phyloP scores from a whole-genome alignment of 768 basidiomycete genomes.

The Collybia sp. region DNA sequence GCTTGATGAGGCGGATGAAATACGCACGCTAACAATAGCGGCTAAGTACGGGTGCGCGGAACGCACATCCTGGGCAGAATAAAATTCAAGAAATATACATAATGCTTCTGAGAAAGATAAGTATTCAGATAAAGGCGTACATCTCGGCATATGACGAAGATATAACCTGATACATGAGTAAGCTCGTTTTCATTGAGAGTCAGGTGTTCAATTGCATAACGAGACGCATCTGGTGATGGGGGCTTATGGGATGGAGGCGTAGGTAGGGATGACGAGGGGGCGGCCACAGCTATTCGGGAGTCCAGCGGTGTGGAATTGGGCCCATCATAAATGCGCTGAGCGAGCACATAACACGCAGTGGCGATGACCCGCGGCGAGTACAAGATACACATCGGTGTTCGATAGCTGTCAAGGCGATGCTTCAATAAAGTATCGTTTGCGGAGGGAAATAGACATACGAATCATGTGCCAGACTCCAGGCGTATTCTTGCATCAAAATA shows the following conservation, averaged over 20 bases:
- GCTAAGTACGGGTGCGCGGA: slow-evolving; percentile 43
- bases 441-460: slow-evolving; percentile 47
- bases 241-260: slow-evolving; percentile 79
- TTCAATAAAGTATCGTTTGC: slow-evolving; percentile 4
- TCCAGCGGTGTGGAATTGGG: slow-evolving; percentile 72
- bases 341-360: slow-evolving; percentile 72
- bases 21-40: slow-evolving; percentile 46
- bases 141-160: slow-evolving; percentile 8
- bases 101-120: slow-evolving; percentile 48
- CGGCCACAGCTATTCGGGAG: slow-evolving; percentile 64
- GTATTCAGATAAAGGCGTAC: slow-evolving; percentile 1
- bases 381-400: slow-evolving; percentile 74
- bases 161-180: slow-evolving; percentile 57
- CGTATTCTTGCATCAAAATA: slow-evolving; percentile 57
- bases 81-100: slow-evolving; percentile 68
- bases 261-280: slow-evolving; percentile 72
- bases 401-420: slow-evolving; percentile 43
- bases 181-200: slow-evolving; percentile 58
- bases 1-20: background rate
- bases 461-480: slow-evolving; percentile 87
- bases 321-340: slow-evolving; percentile 68
- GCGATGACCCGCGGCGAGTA: slow-evolving; percentile 69
- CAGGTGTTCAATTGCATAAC: slow-evolving; percentile 66
- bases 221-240: slow-evolving; percentile 62
- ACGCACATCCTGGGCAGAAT: slow-evolving; percentile 54